A percentile compares a stretch with the other conserved stretches of the same genome.
Conservation (phyloP, 2,329 filamentous ascomycete species). For the Colletotrichum theobromicola region DNA sequence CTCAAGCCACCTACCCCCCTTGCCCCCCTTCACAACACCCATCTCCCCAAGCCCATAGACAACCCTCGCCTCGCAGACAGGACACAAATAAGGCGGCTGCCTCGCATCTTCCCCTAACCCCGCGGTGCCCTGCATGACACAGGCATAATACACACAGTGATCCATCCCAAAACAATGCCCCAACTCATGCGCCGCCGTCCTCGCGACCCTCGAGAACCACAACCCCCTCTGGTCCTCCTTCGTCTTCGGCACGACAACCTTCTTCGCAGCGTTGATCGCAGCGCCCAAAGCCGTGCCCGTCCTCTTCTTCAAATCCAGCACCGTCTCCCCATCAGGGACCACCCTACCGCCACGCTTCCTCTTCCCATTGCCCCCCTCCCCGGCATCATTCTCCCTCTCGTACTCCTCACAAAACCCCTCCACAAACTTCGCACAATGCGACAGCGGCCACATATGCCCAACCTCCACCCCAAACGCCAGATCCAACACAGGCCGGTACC, state of each 20-base stretch:
- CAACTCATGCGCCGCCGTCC: slow-evolving; percentile 68
- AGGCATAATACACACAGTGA: slow-evolving; percentile 71
- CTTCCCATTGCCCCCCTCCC: neutral
- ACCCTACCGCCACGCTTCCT: neutral
- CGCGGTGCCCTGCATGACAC: slow-evolving; percentile 66
- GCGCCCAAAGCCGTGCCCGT: slow-evolving; percentile 33
- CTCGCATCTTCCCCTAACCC: slow-evolving; percentile 62
- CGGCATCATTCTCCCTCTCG: neutral
- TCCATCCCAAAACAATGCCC: slow-evolving; percentile 71
- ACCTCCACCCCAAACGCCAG: slow-evolving; percentile 41
- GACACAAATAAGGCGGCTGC: slow-evolving; percentile 69
- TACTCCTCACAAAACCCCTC: slow-evolving; percentile 36
- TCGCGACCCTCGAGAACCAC: slow-evolving; percentile 63
- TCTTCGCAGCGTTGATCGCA: slow-evolving; percentile 35
- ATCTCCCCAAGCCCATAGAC: slow-evolving; percentile 33
- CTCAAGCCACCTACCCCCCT: slow-evolving; percentile 24
- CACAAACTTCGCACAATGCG: slow-evolving; percentile 62
- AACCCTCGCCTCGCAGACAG: slow-evolving; percentile 62
- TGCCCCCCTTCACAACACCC: slow-evolving; percentile 22
- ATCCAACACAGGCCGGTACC: slow-evolving; percentile 62
- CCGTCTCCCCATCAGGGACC: neutral
- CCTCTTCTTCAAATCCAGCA: neutral
- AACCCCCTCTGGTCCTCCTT: slow-evolving; percentile 39
- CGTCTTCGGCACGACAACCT: slow-evolving; percentile 25
- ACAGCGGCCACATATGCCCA: slow-evolving; percentile 67